Evolutionary conservation across 2,329 filamentous ascomycete genomes (phyloP).

Genomic region (Fusarium begoniae): DNA sequence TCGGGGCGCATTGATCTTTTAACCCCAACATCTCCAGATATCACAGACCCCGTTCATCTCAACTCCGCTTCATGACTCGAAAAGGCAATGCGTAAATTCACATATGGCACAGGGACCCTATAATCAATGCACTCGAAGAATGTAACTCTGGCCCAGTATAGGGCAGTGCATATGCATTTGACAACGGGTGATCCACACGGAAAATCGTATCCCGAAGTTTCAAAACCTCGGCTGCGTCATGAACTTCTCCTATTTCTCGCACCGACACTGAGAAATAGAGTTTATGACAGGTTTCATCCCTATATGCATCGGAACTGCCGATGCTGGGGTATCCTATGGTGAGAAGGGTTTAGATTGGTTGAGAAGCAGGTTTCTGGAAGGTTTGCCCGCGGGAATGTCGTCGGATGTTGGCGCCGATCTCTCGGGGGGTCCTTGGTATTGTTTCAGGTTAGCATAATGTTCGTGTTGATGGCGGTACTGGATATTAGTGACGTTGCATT

Average conservation of each 20-base stretch:
- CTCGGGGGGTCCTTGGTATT: neutral
- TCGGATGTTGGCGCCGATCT: neutral
- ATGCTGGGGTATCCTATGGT: neutral
- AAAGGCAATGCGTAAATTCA: constrained; percentile 8
- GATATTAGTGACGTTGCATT: neutral
- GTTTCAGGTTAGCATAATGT: constrained; percentile 11
- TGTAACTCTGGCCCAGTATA: neutral
- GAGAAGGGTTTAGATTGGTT: neutral
- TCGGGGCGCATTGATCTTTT: constrained; percentile 5
- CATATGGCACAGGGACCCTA: neutral
- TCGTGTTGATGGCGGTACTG: neutral
- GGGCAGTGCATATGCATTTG: neutral
- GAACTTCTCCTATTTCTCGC: neutral
- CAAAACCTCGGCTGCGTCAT: neutral
- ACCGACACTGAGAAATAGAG: neutral
- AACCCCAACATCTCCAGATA: neutral
- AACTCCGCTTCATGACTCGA: neutral
- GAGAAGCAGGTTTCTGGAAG: neutral
- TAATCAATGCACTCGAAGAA: neutral
- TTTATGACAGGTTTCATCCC: constrained; percentile 14
- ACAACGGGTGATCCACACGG: neutral
- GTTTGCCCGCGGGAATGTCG: too few relatives aligned
- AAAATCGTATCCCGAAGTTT: constrained; percentile 10
- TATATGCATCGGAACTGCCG: neutral
- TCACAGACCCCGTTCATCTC: neutral